Evolutionary conservation across 2,329 filamentous ascomycete species (phyloP), one percentile per base, ranked within the genome.

Genomic region (Cordyceps fumosorosea): DNA sequence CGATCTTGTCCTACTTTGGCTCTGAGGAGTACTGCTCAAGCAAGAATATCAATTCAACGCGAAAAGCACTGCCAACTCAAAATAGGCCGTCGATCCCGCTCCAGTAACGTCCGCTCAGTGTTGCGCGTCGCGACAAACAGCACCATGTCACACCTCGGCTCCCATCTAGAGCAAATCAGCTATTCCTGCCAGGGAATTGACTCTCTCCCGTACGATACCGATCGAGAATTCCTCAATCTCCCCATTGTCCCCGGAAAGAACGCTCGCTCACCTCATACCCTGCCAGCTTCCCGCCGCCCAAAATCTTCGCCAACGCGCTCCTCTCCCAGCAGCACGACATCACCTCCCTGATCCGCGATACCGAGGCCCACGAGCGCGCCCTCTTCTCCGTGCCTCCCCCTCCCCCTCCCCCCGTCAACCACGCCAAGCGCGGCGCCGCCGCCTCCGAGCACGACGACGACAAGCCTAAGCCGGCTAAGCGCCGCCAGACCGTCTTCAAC

Each of bases 261-360:
- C 11, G 2, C n/a, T 18, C 14, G 20, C 55, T 65, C 59, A 12
- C 11, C 5, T 8, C 22, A 22, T 44, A 3, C 24, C n/a, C 7
- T 20, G 3, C n/a, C 66, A 96, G 91, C 40, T 98, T 98, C 69
- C 91, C 91, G 47, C 85, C 85, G 2, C 91, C 93, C n/a, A 96
- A 91, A 70, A 92, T 95, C 71, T 99, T 98, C 77, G 95, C 93
- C 67, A 97, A 96, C 74, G 92, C 95, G 40, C 83, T 99, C 45
- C 86, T 98, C 55, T 87, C 89, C 62, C 87, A 87, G 67, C 88
- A 87, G 67, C 88, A 93, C 74, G 95, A 99, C 74, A 98, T 99
- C 68, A 98, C 95, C 4, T 85, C 90, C 14, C 80, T 99, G 54
- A 97, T 99, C 70, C 90, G 95, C 64, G 95, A 99, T 74, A 97